Conservation (phyloP, 305 asterid genomes). For the Fraxinus sp. region DNA sequence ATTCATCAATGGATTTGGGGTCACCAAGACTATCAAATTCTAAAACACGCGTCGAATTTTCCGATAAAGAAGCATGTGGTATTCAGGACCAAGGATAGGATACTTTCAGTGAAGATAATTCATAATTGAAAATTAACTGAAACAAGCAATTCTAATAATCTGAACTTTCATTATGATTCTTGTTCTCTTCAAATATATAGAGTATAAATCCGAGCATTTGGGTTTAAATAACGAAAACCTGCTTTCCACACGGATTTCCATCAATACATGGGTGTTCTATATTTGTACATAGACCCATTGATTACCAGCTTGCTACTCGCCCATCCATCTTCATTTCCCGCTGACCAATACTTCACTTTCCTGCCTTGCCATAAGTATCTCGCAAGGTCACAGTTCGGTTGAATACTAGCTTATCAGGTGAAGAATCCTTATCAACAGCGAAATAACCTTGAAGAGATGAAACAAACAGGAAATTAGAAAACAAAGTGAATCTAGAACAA, state of each 20-base stretch:
- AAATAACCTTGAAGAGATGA: slow-evolving; percentile 57
- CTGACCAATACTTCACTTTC: slow-evolving; percentile 40
- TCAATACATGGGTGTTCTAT: slow-evolving; percentile 8
- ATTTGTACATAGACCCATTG: slow-evolving; percentile 13
- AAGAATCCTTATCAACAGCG: slow-evolving; percentile 64
- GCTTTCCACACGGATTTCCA: background rate
- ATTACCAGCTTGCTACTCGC: background rate
- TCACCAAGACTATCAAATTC: background rate
- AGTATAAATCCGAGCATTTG: background rate
- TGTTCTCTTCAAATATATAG: background rate
- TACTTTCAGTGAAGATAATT: background rate
- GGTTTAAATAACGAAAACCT: background rate
- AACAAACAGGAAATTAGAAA: background rate
- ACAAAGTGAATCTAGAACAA: background rate
- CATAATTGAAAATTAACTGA: background rate
- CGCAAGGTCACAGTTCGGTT: slow-evolving; percentile 78
- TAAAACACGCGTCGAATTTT: background rate
- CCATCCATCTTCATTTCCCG: background rate
- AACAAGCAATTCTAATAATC: background rate
- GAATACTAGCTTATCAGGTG: slow-evolving; percentile 63
- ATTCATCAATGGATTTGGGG: background rate
- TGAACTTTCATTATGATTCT: background rate
- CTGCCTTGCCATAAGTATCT: slow-evolving; percentile 64
- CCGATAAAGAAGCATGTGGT: background rate
- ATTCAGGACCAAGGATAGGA: background rate